Conservation (phyloP, 2,329 filamentous ascomycete genomes). For the Magnaporthiopsis incrustans region DNA sequence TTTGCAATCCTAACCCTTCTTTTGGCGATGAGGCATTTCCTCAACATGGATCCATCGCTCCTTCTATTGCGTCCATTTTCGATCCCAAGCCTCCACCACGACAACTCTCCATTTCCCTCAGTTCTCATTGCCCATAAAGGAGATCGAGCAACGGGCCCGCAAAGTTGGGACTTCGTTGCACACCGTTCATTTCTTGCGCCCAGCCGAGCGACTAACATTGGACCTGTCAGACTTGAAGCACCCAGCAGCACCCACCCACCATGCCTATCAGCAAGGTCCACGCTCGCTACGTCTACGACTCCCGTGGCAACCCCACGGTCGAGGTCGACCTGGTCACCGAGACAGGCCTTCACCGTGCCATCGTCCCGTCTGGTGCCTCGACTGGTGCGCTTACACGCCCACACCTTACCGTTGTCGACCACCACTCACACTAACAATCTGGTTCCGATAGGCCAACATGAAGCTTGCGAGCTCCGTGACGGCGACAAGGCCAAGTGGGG, state of each 20-base stretch:
- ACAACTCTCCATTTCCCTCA: neutral
- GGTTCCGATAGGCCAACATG: constrained; percentile 62
- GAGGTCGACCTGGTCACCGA: constrained; percentile 97
- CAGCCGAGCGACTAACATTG: neutral
- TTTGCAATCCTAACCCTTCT: neutral
- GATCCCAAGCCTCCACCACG: neutral
- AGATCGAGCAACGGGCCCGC: no score
- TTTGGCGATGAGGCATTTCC: neutral
- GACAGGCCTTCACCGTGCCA: constrained; percentile 93
- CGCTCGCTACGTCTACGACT: constrained; percentile 96
- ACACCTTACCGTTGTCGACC: neutral
- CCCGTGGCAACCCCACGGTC: constrained; percentile 95
- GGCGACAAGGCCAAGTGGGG: constrained; percentile 80
- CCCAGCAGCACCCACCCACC: neutral
- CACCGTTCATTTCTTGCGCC: neutral
- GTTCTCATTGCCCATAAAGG: no score
- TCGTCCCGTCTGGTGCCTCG: constrained; percentile 93
- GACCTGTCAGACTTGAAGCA: neutral
- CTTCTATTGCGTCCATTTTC: neutral
- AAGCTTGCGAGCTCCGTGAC: constrained; percentile 86
- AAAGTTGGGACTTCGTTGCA: neutral
- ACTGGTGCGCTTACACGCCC: constrained; percentile 55
- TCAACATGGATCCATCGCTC: neutral
- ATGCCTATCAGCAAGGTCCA: constrained; percentile 91
- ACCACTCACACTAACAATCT: constrained; percentile 11